Percentiles rank a stretch among this genome's conserved stretches.
Evolutionary conservation across 768 basidiomycete species (phyloP).

Genomic region (Heimioporus sp.): DNA sequence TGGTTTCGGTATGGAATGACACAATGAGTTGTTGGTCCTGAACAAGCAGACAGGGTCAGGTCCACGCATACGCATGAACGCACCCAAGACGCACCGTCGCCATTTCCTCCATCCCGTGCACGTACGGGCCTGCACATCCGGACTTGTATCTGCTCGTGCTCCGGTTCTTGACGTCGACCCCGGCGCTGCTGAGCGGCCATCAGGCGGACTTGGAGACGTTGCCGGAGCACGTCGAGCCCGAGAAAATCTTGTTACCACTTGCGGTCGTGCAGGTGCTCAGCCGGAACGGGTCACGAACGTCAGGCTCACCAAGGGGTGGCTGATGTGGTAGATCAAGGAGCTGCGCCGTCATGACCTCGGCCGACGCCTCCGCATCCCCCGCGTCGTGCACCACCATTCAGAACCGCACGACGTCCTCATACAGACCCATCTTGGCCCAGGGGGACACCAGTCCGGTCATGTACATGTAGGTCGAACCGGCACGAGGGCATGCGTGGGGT

Average conservation of each 20-base stretch:
- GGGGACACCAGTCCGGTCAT: too few relatives aligned
- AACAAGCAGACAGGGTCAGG: neutral
- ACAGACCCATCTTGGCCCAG: too few relatives aligned
- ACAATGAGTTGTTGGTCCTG: constrained; percentile 84
- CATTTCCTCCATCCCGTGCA: constrained; percentile 68
- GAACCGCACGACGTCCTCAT: too few relatives aligned
- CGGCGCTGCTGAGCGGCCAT: constrained; percentile 70
- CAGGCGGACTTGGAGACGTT: constrained; percentile 67
- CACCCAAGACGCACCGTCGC: constrained; percentile 58
- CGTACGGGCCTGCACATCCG: constrained; percentile 71
- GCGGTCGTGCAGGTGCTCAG: constrained; percentile 86
- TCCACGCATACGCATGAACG: neutral
- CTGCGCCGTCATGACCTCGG: too few relatives aligned
- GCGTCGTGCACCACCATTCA: too few relatives aligned
- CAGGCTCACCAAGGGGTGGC: constrained; percentile 89
- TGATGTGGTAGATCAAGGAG: constrained; percentile 76
- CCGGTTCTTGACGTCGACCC: constrained; percentile 86
- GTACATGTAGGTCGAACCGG: constrained; percentile 27
- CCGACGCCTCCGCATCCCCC: too few relatives aligned
- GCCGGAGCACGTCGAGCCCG: constrained; percentile 75
- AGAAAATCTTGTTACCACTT: constrained; percentile 85
- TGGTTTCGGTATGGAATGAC: constrained; percentile 89
- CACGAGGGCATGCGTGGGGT: constrained; percentile 70
- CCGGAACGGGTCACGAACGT: constrained; percentile 89
- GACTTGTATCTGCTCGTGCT: constrained; percentile 86